These are phyloP conservation scores for button mushroom (Agaricus bisporus) DNA, from an alignment of 768 basidiomycete species.

Conservation along the genomic window DNA sequence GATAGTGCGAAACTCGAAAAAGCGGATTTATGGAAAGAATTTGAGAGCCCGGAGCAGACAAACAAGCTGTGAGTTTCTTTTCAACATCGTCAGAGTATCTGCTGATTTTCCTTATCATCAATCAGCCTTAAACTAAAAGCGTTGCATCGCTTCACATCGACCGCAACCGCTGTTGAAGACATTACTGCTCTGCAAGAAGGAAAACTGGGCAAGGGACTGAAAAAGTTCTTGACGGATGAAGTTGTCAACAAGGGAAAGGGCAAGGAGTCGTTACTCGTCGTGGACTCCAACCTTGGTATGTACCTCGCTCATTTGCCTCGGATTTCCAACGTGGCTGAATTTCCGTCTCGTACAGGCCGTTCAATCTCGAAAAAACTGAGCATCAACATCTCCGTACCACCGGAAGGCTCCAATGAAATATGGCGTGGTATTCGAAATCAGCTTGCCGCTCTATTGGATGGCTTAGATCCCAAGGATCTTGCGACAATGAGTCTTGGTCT, in stretches of 20 bases:
- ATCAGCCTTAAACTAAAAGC: conserved; percentile 88
- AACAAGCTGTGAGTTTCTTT: conserved; percentile 72
- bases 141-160: conserved; percentile 93
- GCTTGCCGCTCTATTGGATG: conserved; percentile 80
- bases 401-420: conserved; percentile 53
- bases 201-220: conserved; percentile 87
- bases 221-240: conserved; percentile 87
- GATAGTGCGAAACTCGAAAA: conserved; percentile 83
- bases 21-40: conserved; percentile 86
- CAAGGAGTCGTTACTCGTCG: conserved; percentile 78
- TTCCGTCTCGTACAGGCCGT: conserved; percentile 40
- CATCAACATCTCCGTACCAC: conserved; percentile 72
- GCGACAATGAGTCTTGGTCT: conserved; percentile 98
- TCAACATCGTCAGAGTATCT: neutral
- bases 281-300: conserved; percentile 88
- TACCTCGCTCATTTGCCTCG: conserved; percentile 11
- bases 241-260: conserved; percentile 86
- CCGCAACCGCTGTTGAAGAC: conserved; percentile 95
- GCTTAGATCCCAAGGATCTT: conserved; percentile 88
- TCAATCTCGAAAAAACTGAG: conserved; percentile 92
- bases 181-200: conserved; percentile 89
- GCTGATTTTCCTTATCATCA: conserved; percentile 5
- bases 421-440: conserved; percentile 96
- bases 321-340: neutral
- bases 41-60: conserved; percentile 87